A percentile compares a stretch with the other conserved stretches of the same genome.
These are phyloP conservation scores for Scheffersomyces spartinae DNA, from an alignment of 805 yeast species.

Conservation along the genomic window DNA sequence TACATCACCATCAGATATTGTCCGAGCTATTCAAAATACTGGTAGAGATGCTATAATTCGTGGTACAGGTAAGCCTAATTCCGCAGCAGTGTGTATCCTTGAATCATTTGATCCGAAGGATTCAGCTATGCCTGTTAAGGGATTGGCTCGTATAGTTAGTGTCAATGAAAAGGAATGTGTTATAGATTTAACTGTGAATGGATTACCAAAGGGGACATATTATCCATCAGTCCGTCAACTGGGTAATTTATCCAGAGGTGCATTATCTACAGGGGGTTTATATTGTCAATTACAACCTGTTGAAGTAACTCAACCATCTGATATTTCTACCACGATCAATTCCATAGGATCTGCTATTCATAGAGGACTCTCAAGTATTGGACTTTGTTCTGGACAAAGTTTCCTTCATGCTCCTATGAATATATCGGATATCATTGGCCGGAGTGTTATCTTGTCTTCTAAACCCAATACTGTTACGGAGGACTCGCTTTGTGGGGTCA, in stretches of 20 bases:
- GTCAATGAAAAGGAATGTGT: constrained; percentile 42
- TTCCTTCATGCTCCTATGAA: constrained; percentile 32
- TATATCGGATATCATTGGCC: constrained; percentile 57
- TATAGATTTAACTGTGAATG: constrained; percentile 72
- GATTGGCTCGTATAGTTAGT: constrained; percentile 76
- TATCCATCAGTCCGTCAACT: constrained; percentile 55
- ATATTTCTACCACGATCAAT: constrained; percentile 14
- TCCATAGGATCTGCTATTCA: constrained; percentile 22
- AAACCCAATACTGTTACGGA: constrained; percentile 25
- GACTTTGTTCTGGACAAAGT: constrained; percentile 22
- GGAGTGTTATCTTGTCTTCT: constrained; percentile 43
- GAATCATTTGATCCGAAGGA: constrained; percentile 53
- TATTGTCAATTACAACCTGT: constrained; percentile 35
- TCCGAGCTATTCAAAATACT: constrained; percentile 52
- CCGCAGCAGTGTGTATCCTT: constrained; percentile 84
- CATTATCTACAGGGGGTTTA: constrained; percentile 48
- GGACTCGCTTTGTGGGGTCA: constrained; percentile 63
- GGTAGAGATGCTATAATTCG: constrained; percentile 89
- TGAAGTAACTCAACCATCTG: constrained; percentile 19
- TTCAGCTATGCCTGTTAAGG: constrained; percentile 54
- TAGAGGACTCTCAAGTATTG: constrained; percentile 3
- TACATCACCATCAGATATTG: constrained; percentile 66
- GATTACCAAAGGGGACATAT: constrained; percentile 54
- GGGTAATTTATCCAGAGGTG: constrained; percentile 73
- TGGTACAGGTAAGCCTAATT: constrained; percentile 79